Base-by-base conservation (phyloP, 768 basidiomycete species). In the Boletus sensibilis region DNA sequence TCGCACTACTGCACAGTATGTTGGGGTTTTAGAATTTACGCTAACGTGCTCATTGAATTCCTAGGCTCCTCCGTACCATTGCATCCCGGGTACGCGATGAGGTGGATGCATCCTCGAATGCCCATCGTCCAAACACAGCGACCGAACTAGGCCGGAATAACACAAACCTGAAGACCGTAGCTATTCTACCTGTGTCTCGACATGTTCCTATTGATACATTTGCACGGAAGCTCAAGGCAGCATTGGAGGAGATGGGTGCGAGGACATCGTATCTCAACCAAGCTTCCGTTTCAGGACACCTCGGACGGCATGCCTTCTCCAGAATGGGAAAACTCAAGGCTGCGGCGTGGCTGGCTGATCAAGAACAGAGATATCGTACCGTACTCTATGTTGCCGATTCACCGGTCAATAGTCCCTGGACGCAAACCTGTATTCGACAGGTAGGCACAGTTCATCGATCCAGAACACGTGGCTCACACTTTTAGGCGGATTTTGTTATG, bases 381-480 rank as follows among this genome's bases (percentile, higher is more conserved):
- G 95, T 98, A 1, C 81, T 99, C 16, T 98, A 98, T 68, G 93
- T 99, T 33, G 96, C 92, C 8, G 95, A 99, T 72, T 94, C 96
- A 0, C 87, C 95, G 0, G 94, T 96, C 35, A 91, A 85, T 54
- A 95, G 92, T 56, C 90, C 93, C 20, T 99, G 97, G 97, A 98
- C 96, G 31, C 90, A 98, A 72, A 98, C 94, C 1, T 98, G 95
- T 70, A 95, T 99, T 59, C 84, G 94, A 25, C 96, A 98, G 79
- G 91, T 90, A 54, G 45, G 79, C 27, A 42, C 44, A 47, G 23
- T 29, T 40, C 45, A 40, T 57, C 18, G 18, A 23, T 51, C 37
- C 34, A 11, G 42, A 37, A 25, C 53, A 53, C 14, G 53, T 56
- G 46, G 37, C 50, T 62, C 23, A 70, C 7, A 1, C 11, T 13